phyloP scores from a whole-genome alignment of 495 filamentous ascomycete genomes.

The Penicillium psychrofluorescens region DNA sequence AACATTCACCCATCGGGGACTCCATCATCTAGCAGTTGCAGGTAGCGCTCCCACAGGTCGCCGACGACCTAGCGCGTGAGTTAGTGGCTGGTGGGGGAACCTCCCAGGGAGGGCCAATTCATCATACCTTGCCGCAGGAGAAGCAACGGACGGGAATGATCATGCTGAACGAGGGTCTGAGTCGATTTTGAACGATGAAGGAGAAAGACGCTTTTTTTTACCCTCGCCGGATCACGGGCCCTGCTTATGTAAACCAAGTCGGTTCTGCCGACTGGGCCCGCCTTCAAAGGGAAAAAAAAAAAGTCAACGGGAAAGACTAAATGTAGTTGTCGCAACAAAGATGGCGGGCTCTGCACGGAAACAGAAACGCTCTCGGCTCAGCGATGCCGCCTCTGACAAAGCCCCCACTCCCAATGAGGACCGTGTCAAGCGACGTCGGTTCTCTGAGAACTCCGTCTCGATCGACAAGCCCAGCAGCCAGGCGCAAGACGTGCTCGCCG shows the following conservation, averaged over 20 bases:
- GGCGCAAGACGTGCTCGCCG: constrained; percentile 1
- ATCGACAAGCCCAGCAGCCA: background rate
- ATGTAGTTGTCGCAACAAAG: background rate
- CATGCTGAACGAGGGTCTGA: constrained; percentile 51
- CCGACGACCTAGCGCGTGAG: constrained; percentile 66
- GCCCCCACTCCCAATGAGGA: constrained; percentile 13
- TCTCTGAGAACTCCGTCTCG: constrained; percentile 10
- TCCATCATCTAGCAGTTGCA: constrained; percentile 71
- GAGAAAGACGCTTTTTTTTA: constrained; percentile 11
- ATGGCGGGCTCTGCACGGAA: constrained; percentile 12
- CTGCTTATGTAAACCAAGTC: no score
- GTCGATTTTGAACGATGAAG: constrained; percentile 11
- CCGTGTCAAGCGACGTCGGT: constrained; percentile 28
- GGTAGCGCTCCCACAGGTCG: constrained; percentile 93
- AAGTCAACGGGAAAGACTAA: background rate
- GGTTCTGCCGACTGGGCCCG: constrained; percentile 10
- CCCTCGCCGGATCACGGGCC: no score
- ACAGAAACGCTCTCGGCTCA: constrained; percentile 29
- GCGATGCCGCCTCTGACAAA: constrained; percentile 23
- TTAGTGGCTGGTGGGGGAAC: constrained; percentile 8
- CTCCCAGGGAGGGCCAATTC: background rate
- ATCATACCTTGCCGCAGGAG: constrained; percentile 91
- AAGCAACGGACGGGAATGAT: constrained; percentile 98
- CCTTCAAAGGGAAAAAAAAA: constrained; percentile 15
- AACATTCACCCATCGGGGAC: constrained; percentile 62